Evolutionary conservation across 116 monocot genomes (phyloP).

Genomic region (Dioscorea cayenensis): DNA sequence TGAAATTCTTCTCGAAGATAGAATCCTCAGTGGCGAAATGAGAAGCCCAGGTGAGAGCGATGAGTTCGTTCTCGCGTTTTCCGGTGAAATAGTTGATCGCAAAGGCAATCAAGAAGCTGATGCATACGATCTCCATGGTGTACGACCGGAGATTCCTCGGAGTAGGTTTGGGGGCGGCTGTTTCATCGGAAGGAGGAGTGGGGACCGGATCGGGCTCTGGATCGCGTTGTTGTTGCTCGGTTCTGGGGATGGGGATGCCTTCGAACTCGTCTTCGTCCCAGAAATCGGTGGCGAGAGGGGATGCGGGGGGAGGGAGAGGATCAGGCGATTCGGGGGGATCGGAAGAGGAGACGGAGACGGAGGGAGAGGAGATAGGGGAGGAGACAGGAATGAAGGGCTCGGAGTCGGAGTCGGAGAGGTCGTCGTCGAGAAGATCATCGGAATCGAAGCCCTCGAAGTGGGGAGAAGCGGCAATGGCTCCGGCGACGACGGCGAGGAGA

Average conservation of each 20-base stretch:
- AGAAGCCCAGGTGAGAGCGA: conserved; percentile 73
- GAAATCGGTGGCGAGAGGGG: conserved; percentile 29
- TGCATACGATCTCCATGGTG: conserved; percentile 56
- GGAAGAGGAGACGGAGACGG: conserved; percentile 12
- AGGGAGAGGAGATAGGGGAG: conserved; percentile 9
- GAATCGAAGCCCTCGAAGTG: conserved; percentile 56
- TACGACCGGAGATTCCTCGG: conserved; percentile 20
- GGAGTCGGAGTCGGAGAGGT: background rate
- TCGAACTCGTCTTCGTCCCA: conserved; percentile 99
- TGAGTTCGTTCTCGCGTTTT: conserved; percentile 64
- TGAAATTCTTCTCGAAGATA: conserved; percentile 86
- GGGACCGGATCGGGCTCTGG: background rate
- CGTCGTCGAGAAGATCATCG: conserved; percentile 40
- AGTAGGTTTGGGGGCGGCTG: conserved; percentile 4
- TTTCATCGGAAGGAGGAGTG: conserved; percentile 1
- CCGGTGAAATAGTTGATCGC: conserved; percentile 67
- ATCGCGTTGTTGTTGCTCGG: conserved; percentile 3
- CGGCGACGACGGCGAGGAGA: conserved; percentile 16
- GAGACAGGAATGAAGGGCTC: conserved; percentile 1
- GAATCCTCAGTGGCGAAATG: conserved; percentile 61
- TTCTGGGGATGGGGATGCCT: conserved; percentile 47
- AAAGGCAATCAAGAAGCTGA: conserved; percentile 65
- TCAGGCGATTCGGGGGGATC: conserved; percentile 31
- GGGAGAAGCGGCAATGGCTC: conserved; percentile 19
- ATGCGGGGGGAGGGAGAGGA: conserved; percentile 14